Base-by-base conservation (phyloP, 306 rosid species). In the Fragaria ananassa region DNA sequence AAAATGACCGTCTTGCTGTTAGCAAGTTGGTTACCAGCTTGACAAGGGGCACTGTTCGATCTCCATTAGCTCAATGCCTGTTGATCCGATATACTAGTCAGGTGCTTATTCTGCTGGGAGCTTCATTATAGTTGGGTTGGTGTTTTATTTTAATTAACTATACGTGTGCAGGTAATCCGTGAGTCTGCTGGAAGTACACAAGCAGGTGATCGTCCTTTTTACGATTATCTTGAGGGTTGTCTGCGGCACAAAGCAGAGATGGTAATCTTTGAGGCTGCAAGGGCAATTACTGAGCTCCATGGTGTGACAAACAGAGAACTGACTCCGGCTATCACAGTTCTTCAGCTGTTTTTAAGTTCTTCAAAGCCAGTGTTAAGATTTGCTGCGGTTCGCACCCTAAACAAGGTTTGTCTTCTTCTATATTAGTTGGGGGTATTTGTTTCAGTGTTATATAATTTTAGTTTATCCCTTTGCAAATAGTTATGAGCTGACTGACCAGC, bases 261-360 rank as follows among this genome's bases (percentile, higher is more conserved):
- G 97, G 99, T 95, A 78, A 95, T 95, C 73, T 92, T 95, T 87
- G 99, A 95, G 86, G 97, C 99, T 82, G 97, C 99, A 76, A 90
- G 88, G 84, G 97, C 93, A 81, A 95, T 95, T 82, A 95, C 99
- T 29, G 99, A 95, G 87, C 96, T 95, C 68, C 90, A 68, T 75
- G 93, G 97, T 45, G 97, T 95, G 83, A 89, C 99, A 46, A 90
- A 80, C 84, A 86, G 97, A 69, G 97, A 95, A 83, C 83, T 95
- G 76, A 90, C 99, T 54, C 97, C 99, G 1, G 97, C 99, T 70
- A 95, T 95, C 74, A 92, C 97, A 45, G 99, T 95, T 86, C 99
- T 95, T 78, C 99, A 95, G 89, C 93, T 95, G 75, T 95, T 95
- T 83, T 81, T 95, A 76, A 95, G 99, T 80, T 95, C 97, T 72